These are phyloP conservation scores for Diplodia seriata DNA, from an alignment of 2,329 filamentous ascomycete species.

Conservation along the genomic window DNA sequence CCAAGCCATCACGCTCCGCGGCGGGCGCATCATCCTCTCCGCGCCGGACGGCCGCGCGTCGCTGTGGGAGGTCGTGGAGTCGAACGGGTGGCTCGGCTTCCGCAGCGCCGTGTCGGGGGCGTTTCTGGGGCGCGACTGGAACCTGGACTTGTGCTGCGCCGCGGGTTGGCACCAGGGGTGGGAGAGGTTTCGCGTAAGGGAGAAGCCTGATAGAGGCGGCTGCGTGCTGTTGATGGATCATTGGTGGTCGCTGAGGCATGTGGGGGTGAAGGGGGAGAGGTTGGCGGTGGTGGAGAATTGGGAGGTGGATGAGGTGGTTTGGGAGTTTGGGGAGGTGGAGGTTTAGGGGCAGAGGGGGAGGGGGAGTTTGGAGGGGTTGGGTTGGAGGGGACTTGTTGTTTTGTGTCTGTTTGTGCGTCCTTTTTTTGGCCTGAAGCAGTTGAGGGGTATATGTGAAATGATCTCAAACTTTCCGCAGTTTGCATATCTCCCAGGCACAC, in stretches of 20 bases:
- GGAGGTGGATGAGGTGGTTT: neutral
- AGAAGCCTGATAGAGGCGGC: neutral
- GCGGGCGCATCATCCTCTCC: neutral
- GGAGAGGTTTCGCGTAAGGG: slow-evolving; percentile 7
- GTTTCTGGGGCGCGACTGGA: neutral
- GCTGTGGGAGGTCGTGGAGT: neutral
- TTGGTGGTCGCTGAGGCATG: neutral
- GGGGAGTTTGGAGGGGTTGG: no score
- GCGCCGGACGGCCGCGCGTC: slow-evolving; percentile 6
- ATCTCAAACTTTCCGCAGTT: no score
- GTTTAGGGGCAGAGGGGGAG: no score
- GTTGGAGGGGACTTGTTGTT: no score
- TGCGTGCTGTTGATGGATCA: slow-evolving; percentile 4
- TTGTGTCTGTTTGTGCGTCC: no score
- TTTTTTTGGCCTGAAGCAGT: no score
- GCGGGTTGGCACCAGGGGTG: neutral
- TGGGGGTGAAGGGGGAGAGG: slow-evolving; percentile 1
- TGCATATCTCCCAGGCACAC: no score
- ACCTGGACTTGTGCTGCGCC: neutral
- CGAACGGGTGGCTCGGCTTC: slow-evolving; percentile 8
- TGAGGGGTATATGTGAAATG: no score
- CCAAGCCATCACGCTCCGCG: neutral
- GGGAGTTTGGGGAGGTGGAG: slow-evolving; percentile 12
- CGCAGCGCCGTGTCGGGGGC: slow-evolving; percentile 1
- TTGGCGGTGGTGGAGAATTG: slow-evolving; percentile 8